Conservation (phyloP, 805 yeast genomes). For the Saitoella complicata region DNA sequence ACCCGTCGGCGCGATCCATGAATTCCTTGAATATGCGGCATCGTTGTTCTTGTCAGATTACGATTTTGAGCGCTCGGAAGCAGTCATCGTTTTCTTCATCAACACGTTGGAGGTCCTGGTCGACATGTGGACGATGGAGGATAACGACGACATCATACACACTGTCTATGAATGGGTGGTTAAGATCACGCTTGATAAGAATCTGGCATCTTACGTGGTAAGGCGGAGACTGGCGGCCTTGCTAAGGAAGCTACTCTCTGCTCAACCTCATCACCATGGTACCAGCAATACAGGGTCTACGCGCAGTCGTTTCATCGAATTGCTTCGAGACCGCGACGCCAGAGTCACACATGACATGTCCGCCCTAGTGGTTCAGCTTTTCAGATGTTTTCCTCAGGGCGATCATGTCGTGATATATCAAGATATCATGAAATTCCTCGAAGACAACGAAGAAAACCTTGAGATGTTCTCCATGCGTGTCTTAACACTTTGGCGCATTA, state of each 20-base stretch:
- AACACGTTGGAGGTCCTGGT: not conserved
- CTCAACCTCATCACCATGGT: not conserved
- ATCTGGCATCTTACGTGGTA: not conserved
- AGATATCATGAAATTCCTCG: constrained; percentile 1
- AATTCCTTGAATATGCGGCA: too few species aligned
- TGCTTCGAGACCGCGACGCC: constrained; percentile 1
- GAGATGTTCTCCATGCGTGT: constrained; percentile 5
- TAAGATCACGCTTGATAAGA: not conserved
- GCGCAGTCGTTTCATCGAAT: constrained; percentile 1
- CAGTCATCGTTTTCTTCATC: constrained; percentile 2
- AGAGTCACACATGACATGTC: constrained; percentile 1
- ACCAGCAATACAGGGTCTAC: constrained; percentile 1
- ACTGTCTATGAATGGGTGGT: constrained; percentile 1
- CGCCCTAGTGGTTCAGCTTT: not conserved
- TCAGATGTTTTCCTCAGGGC: not conserved
- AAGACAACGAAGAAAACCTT: not conserved
- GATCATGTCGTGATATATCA: constrained; percentile 2
- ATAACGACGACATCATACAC: not conserved
- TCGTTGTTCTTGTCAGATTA: constrained; percentile 1
- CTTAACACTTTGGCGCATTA: not conserved
- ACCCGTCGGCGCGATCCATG: too few species aligned
- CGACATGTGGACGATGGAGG: constrained; percentile 1
- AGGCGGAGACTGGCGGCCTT: not conserved
- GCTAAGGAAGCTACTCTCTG: not conserved
- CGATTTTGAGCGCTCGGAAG: constrained; percentile 10